Evolutionary conservation across 2,329 filamentous ascomycete species (phyloP).

Genomic region (Myrmaecium sp.): DNA sequence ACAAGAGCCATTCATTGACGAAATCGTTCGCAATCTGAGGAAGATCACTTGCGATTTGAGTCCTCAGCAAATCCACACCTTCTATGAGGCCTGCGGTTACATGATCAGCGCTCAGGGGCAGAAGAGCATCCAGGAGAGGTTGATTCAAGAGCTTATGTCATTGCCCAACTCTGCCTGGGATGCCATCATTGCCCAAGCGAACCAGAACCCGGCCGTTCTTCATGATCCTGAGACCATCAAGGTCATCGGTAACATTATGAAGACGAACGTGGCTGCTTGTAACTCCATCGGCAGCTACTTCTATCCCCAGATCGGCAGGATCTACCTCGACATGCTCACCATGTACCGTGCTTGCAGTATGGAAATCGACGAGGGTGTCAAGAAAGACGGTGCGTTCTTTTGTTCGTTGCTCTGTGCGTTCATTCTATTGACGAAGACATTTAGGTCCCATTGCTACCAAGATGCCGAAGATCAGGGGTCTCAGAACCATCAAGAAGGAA

Average conservation of each 20-base stretch:
- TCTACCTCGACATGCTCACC: slow-evolving; percentile 95
- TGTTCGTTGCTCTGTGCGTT: not conserved
- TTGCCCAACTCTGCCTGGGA: slow-evolving; percentile 93
- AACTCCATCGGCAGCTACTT: slow-evolving; percentile 94
- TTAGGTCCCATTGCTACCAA: slow-evolving; percentile 58
- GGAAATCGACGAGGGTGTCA: slow-evolving; percentile 85
- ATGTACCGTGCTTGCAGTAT: slow-evolving; percentile 98
- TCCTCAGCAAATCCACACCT: slow-evolving; percentile 94
- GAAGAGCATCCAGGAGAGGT: slow-evolving; percentile 78
- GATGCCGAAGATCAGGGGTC: slow-evolving; percentile 86
- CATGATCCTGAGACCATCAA: slow-evolving; percentile 94
- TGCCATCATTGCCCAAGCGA: slow-evolving; percentile 77
- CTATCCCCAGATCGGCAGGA: slow-evolving; percentile 91
- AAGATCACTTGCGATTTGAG: slow-evolving; percentile 93
- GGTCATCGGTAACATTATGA: slow-evolving; percentile 99
- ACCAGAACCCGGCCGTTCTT: slow-evolving; percentile 66
- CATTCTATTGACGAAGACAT: not conserved
- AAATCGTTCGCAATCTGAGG: slow-evolving; percentile 88
- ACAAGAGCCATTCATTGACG: slow-evolving; percentile 91
- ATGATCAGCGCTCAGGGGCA: slow-evolving; percentile 98
- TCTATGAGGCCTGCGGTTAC: slow-evolving; percentile 96
- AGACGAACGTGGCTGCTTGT: slow-evolving; percentile 98
- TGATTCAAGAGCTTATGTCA: slow-evolving; percentile 83
- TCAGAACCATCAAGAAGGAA: slow-evolving; percentile 98
- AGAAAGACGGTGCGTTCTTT: slow-evolving; percentile 49